phyloP scores from a whole-genome alignment of 1,284 basidiomycete species.

The Heterobasidion occidentale region DNA sequence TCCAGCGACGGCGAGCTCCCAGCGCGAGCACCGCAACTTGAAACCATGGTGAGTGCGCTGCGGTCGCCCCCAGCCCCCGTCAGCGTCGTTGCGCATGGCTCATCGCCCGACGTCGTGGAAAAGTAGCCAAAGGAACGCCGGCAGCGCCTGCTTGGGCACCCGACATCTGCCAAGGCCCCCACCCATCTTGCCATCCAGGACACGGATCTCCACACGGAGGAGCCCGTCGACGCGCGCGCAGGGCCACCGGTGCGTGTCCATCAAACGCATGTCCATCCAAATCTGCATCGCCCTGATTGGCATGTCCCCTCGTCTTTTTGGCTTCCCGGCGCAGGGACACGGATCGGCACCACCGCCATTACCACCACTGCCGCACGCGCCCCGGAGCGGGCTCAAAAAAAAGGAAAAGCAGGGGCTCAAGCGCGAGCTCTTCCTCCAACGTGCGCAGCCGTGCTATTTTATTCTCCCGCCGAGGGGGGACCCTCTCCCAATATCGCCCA shows the following conservation, averaged over 20 bases:
- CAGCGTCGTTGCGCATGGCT: too few species aligned
- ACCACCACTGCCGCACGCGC: constrained; percentile 8
- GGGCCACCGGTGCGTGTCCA: constrained; percentile 15
- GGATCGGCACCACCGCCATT: not conserved
- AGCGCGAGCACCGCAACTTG: too few species aligned
- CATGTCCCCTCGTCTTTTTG: too few species aligned
- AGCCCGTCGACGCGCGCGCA: constrained; percentile 24
- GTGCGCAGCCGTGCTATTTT: constrained; percentile 26
- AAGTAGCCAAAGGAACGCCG: constrained; percentile 53
- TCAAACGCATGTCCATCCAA: not conserved
- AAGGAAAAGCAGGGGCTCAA: constrained; percentile 64
- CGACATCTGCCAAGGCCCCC: constrained; percentile 40
- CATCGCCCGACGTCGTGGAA: not conserved
- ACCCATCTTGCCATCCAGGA: constrained; percentile 39
- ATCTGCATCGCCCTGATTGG: not conserved
- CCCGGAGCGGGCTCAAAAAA: constrained; percentile 38
- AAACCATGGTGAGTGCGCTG: too few species aligned
- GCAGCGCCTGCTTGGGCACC: constrained; percentile 37
- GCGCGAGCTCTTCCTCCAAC: constrained; percentile 60
- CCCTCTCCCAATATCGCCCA: too few species aligned
- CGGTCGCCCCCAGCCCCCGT: too few species aligned
- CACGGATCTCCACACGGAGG: constrained; percentile 38
- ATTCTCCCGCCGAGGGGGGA: not conserved
- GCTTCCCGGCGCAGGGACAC: too few species aligned
- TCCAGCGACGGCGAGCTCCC: too few species aligned